Base-by-base conservation (phyloP, 176 grass and related monocot species). In the Aegilops tauschii region DNA sequence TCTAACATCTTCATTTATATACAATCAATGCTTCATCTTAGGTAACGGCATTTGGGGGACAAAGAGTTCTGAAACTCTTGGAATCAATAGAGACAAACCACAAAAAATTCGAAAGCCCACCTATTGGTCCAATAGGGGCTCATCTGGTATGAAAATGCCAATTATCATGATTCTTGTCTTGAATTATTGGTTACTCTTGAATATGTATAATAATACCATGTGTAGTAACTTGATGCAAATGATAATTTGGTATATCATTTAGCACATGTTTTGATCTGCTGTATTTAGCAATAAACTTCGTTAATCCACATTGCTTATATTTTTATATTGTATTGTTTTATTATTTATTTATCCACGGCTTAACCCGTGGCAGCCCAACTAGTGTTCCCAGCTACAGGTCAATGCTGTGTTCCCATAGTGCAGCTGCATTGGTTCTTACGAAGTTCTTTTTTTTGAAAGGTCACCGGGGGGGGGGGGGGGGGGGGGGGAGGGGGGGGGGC, bases 111-210 rank as follows among this genome's bases (percentile, higher is more conserved):
- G 61, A 87, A 84, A 88, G 65, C n/a, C 65, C 81, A 32, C 96
- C 93, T 83, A 86, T 95, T 75, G 96, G 96, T 87, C 96, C 96
- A 37, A 91, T 98, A 77, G 96, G 96, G 76, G 82, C 23, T 64
- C 93, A 98, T 80, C 79, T 98, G 90, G 96, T 98, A 98, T 73
- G 83, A 39, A 84, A 84, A 9, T 68, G 61, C 32, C 69, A 69
- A 69, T 65, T 83, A 78, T 87, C 64, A 80, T 82, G 25, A 83
- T 78, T 78, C 28, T 73, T 73, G 18, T 76, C 5, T 86, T 50
- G 56, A 12, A 31, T 63, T 73, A 31, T 63, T 73, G 18, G 14
- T 80, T 81, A 65, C 3, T 49, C 66, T 39, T 59, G 52, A n/a
- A 56, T 31, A 83, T 72, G 17, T 63, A 84, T 86, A 70, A 50